Conservation (phyloP, 1,139 yeast species). For the Pichia inconspicua region DNA sequence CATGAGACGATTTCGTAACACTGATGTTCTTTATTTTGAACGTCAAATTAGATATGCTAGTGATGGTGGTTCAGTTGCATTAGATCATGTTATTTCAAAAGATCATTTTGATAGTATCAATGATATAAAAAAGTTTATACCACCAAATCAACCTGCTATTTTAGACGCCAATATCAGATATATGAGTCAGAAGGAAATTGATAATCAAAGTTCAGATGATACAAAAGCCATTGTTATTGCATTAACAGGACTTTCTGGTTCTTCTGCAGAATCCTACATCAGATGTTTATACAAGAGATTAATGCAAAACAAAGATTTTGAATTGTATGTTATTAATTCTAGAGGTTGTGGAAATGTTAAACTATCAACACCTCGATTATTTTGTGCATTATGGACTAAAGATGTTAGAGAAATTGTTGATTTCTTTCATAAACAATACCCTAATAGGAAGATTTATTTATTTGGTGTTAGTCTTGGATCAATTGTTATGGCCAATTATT, state of each 20-base stretch:
- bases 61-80: slow-evolving; percentile 69
- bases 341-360: slow-evolving; percentile 86
- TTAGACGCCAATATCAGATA: slow-evolving; percentile 68
- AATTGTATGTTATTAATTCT: slow-evolving; percentile 67
- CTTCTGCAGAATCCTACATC: slow-evolving; percentile 82
- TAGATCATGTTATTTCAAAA: slow-evolving; percentile 61
- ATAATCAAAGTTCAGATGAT: slow-evolving; percentile 23
- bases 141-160: slow-evolving; percentile 53
- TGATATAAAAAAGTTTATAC: slow-evolving; percentile 29
- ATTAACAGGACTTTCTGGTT: slow-evolving; percentile 85
- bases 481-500: slow-evolving; percentile 64
- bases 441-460: slow-evolving; percentile 65
- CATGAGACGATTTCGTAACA: slow-evolving; percentile 43
- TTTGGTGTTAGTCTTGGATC: slow-evolving; percentile 91
- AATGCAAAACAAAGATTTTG: slow-evolving; percentile 34
- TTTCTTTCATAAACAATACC: slow-evolving; percentile 47
- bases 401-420: slow-evolving; percentile 58
- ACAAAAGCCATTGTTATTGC: slow-evolving; percentile 59
- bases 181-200: slow-evolving; percentile 46
- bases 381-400: slow-evolving; percentile 65
- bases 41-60: slow-evolving; percentile 55
- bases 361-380: slow-evolving; percentile 66
- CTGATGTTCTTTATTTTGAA: slow-evolving; percentile 65
- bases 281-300: slow-evolving; percentile 49
- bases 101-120: slow-evolving; percentile 39